phyloP scores from a whole-genome alignment of 1,284 basidiomycete species.

The Moniliophthora roreri region DNA sequence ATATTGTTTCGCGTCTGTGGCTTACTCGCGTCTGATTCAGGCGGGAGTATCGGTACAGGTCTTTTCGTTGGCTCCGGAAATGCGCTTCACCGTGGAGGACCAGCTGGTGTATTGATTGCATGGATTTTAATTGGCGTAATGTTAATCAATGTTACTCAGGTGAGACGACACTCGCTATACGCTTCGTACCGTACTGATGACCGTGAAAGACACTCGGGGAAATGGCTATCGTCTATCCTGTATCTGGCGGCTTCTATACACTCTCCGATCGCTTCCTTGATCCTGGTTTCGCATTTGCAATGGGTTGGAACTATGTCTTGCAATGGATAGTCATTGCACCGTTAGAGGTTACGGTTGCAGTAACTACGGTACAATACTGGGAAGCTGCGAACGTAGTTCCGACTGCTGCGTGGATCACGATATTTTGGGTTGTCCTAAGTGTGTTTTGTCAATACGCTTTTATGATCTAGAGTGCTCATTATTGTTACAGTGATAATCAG shows the following conservation, averaged over 20 bases:
- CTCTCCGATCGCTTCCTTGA: conserved; percentile 45
- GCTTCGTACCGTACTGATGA: not conserved
- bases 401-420: conserved; percentile 45
- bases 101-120: conserved; percentile 39
- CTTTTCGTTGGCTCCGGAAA: conserved; percentile 52
- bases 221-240: conserved; percentile 53
- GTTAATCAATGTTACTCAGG: conserved; percentile 46
- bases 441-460: conserved; percentile 16
- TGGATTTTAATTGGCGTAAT: conserved; percentile 43
- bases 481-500: too few relatives aligned
- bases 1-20: not conserved
- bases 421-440: conserved; percentile 45
- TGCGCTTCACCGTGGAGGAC: conserved; percentile 38
- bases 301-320: conserved; percentile 50
- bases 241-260: conserved; percentile 51
- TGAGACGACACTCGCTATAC: conserved; percentile 12
- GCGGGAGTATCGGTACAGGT: conserved; percentile 52
- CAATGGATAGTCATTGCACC: conserved; percentile 43
- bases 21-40: conserved; percentile 19
- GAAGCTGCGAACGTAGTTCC: conserved; percentile 26
- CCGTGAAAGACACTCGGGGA: conserved; percentile 38
- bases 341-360: conserved; percentile 45
- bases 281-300: conserved; percentile 51
- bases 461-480: conserved; percentile 28
- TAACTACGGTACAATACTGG: conserved; percentile 43